These are phyloP conservation scores for Antrodiella citrinella DNA, from an alignment of 768 basidiomycete genomes.

Conservation along the genomic window DNA sequence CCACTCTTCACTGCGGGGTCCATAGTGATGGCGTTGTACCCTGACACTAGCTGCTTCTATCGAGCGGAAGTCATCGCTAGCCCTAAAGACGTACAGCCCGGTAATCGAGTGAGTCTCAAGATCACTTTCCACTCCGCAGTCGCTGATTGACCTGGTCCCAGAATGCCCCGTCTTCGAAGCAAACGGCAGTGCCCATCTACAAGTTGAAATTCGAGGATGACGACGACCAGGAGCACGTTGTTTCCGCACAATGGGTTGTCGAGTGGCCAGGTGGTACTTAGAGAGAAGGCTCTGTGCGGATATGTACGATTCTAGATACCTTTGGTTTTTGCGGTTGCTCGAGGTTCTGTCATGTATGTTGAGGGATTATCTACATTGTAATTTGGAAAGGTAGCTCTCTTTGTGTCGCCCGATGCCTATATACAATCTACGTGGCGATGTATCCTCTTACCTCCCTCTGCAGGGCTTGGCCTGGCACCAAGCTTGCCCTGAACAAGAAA, in stretches of 20 bases:
- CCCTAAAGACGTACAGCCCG: slow-evolving; percentile 40
- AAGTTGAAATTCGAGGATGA: slow-evolving; percentile 87
- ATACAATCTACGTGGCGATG: too few species aligned
- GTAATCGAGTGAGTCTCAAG: not conserved
- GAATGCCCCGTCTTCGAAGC: slow-evolving; percentile 13
- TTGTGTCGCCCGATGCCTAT: too few species aligned
- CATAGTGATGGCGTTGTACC: slow-evolving; percentile 82
- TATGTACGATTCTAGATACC: not conserved
- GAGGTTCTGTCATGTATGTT: not conserved
- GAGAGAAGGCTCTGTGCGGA: not conserved
- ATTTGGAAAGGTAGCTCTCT: not conserved
- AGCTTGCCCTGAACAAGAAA: too few species aligned
- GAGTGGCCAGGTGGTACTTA: slow-evolving; percentile 53
- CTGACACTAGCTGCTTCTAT: slow-evolving; percentile 88
- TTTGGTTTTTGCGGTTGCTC: not conserved
- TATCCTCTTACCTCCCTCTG: too few species aligned
- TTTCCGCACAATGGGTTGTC: slow-evolving; percentile 74
- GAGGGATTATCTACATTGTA: not conserved
- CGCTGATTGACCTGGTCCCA: slow-evolving; percentile 16
- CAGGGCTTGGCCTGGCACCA: too few species aligned
- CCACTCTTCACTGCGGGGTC: slow-evolving; percentile 65
- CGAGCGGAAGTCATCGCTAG: slow-evolving; percentile 76
- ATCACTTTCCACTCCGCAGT: not conserved
- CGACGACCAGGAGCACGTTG: slow-evolving; percentile 72
- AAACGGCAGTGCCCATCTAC: slow-evolving; percentile 46